Base-by-base conservation (phyloP, 2,329 filamentous ascomycete genomes). In the Claviceps purpurea region DNA sequence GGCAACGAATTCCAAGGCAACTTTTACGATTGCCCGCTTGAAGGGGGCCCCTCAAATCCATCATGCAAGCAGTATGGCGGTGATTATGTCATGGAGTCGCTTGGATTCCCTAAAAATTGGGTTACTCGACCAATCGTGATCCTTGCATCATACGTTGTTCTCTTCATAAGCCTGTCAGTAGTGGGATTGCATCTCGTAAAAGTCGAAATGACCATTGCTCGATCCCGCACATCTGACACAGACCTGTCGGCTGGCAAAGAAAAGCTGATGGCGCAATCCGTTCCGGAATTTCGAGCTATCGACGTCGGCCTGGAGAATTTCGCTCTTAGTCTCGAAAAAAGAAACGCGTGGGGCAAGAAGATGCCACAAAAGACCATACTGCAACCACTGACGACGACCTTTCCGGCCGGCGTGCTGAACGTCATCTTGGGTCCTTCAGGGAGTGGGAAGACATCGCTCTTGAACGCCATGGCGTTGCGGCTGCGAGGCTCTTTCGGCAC, bases 391-490 rank as follows among this genome's bases (percentile, higher is more conserved):
- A 81, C 75, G 1, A 72, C 84, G 0, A 79, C 76, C 0, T 89
- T 90, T 57, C 73, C 79, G 47, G 77, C 86, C 0, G 84, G 85
- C 0, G 71, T 77, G 14, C 62, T 90, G 14, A 89, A 89, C 56
- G 76, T 89, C 24, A 86, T 90, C 56, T 89, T 89, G 85, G 86
- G 86, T 0, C 86, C 86, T 0, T 88, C 84, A 0, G 86, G 86
- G 0, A 84, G 80, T 46, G 86, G 86, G 1, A 90, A 90, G 64
- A 89, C 85, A 0, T 85, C 83, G 0, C 70, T 89, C 0, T 71
- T 89, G 11, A 89, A 87, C 60, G 75, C 82, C 1, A 85, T 90
- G 76, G 84, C 86, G 1, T 69, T 81, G 3, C 73, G 86, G 16
- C 68, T 89, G 4, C 77, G 79, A 26, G 79, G 79, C 52, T 80